A percentile compares a stretch with the other conserved stretches of the same genome.
These are phyloP conservation scores for Zymoseptoria pseudotritici DNA, from an alignment of 2,329 filamentous ascomycete species.

Conservation along the genomic window DNA sequence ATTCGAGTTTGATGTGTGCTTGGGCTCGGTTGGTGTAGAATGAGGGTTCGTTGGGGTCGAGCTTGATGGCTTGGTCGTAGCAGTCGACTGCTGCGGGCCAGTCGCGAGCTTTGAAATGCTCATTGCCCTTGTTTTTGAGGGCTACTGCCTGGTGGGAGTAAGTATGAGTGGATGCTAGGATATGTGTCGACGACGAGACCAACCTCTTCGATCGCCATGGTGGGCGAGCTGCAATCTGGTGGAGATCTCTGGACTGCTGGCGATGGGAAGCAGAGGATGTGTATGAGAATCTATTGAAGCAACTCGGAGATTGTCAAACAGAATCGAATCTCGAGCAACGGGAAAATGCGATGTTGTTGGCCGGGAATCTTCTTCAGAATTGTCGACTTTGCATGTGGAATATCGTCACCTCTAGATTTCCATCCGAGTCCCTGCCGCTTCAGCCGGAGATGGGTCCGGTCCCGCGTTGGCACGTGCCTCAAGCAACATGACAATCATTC, in stretches of 20 bases:
- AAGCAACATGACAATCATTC: no score
- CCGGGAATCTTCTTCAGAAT: no score
- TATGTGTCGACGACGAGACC: not conserved
- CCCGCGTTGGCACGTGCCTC: no score
- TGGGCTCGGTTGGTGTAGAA: constrained; percentile 94
- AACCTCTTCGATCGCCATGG: not conserved
- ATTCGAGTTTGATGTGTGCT: constrained; percentile 91
- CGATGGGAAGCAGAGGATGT: not conserved
- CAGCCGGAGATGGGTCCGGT: no score
- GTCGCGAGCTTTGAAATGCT: constrained; percentile 81
- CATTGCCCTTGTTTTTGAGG: constrained; percentile 90
- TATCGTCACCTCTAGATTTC: no score
- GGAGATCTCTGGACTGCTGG: not conserved
- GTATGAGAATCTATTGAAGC: no score
- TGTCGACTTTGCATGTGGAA: no score
- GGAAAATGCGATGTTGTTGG: no score
- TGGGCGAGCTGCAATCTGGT: not conserved
- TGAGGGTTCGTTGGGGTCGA: constrained; percentile 74
- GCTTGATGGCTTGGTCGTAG: constrained; percentile 72
- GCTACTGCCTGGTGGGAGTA: constrained; percentile 55
- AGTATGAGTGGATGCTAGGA: not conserved
- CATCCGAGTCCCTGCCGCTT: no score
- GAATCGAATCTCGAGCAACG: not conserved
- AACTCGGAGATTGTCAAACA: not conserved
- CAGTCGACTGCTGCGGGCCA: constrained; percentile 74